A percentile compares a stretch with the other conserved stretches of the same genome.
These are phyloP conservation scores for Chlorencoelia australis DNA, from an alignment of 2,329 filamentous ascomycete species.

Conservation along the genomic window DNA sequence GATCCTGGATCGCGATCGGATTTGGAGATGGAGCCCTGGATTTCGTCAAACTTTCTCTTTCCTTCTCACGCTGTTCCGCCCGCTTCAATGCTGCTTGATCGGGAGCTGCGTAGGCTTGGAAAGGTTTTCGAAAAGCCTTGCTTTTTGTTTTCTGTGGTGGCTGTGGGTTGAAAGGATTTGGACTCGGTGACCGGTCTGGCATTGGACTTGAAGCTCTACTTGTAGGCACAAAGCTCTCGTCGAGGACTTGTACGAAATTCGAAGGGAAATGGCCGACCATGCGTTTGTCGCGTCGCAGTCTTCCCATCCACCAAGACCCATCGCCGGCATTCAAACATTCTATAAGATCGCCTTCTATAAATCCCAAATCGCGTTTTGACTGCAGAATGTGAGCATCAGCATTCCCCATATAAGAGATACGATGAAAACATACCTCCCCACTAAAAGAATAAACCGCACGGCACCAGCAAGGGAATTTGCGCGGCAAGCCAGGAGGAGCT, in stretches of 20 bases:
- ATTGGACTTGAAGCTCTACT: constrained; percentile 47
- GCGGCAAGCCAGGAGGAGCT: constrained; percentile 53
- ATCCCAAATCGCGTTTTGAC: constrained; percentile 89
- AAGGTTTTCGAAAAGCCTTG: constrained; percentile 55
- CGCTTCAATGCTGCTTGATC: constrained; percentile 52
- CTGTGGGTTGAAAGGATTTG: constrained; percentile 24
- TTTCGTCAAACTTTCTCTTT: constrained; percentile 18
- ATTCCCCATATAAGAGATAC: neutral
- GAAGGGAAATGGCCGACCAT: constrained; percentile 91
- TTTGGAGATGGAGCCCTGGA: constrained; percentile 20
- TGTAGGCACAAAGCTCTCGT: constrained; percentile 73
- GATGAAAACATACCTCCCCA: constrained; percentile 50
- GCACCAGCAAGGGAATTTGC: constrained; percentile 83
- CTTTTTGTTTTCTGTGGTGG: constrained; percentile 33
- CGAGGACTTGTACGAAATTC: constrained; percentile 90
- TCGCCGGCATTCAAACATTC: constrained; percentile 97
- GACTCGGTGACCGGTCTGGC: constrained; percentile 24
- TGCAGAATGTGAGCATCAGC: constrained; percentile 26
- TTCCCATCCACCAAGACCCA: constrained; percentile 96
- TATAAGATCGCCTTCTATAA: constrained; percentile 95
- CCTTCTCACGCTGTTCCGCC: constrained; percentile 22
- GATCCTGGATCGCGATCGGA: constrained; percentile 23
- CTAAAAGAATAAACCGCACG: constrained; percentile 89
- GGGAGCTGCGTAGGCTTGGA: constrained; percentile 56
- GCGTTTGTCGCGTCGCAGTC: constrained; percentile 78